Evolutionary conservation across 805 yeast species (phyloP).

Genomic region (Wickerhamomyces queroliae): DNA sequence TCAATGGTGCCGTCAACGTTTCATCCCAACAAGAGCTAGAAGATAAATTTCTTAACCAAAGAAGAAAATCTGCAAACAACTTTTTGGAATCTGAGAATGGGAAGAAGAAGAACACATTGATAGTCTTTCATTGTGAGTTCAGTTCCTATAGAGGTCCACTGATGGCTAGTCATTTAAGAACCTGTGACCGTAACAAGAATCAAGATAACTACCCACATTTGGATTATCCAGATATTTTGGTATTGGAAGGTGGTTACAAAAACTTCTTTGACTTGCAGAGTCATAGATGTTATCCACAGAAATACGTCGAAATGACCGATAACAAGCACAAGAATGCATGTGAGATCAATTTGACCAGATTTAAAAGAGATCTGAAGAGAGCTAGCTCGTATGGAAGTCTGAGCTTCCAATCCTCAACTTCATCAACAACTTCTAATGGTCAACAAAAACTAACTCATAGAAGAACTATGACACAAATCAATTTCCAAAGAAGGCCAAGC

Average conservation of each 20-base stretch:
- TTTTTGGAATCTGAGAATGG: slow-evolving; percentile 6
- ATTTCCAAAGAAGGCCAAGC: slow-evolving; percentile 14
- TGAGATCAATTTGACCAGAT: slow-evolving; percentile 47
- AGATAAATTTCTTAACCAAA: slow-evolving; percentile 35
- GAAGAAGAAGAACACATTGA: slow-evolving; percentile 34
- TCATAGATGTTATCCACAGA: slow-evolving; percentile 63
- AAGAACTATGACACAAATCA: slow-evolving; percentile 20
- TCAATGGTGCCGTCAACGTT: slow-evolving; percentile 74
- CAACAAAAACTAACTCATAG: slow-evolving; percentile 10
- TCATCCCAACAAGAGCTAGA: slow-evolving; percentile 68
- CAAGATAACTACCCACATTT: slow-evolving; percentile 73
- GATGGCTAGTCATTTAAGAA: slow-evolving; percentile 82
- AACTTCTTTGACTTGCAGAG: slow-evolving; percentile 58
- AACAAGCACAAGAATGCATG: slow-evolving; percentile 43
- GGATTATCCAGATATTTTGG: slow-evolving; percentile 82
- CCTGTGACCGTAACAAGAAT: slow-evolving; percentile 73
- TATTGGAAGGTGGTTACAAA: slow-evolving; percentile 89
- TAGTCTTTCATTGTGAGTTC: slow-evolving; percentile 93
- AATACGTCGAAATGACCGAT: slow-evolving; percentile 84
- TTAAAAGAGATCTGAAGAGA: slow-evolving; percentile 39
- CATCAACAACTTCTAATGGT: slow-evolving; percentile 1
- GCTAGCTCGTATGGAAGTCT: slow-evolving; percentile 29
- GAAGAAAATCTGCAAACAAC: slow-evolving; percentile 4
- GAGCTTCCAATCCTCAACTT: slow-evolving; percentile 9
- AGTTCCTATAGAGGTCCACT: slow-evolving; percentile 91